A percentile compares a stretch with the other conserved stretches of the same genome.
Conservation (phyloP, 345 rosid genomes). For the Euphorbia pulcherrima region DNA sequence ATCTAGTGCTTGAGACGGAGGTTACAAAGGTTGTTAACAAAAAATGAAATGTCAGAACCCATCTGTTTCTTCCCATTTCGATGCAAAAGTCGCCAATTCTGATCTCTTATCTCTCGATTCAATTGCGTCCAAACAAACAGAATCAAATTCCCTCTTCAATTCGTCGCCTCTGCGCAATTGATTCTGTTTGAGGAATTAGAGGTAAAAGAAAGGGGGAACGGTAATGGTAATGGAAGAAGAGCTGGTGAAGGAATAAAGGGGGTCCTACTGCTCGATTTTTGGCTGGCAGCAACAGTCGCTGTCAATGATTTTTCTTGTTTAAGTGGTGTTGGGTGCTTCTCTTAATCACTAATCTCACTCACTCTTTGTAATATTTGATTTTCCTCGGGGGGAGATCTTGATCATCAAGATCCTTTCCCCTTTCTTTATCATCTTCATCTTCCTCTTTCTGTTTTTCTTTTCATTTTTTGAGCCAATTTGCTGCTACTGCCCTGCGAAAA, state of each 20-base stretch:
- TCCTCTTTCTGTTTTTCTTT: conserved; percentile 10
- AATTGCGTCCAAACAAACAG: conserved; percentile 1
- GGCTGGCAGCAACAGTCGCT: conserved; percentile 74
- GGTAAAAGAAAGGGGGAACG: not conserved
- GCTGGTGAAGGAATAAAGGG: conserved; percentile 43
- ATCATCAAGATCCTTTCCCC: conserved; percentile 21
- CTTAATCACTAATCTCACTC: conserved; percentile 44
- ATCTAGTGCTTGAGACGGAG: conserved; percentile 12
- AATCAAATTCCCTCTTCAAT: conserved; percentile 22
- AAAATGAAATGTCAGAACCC: not conserved
- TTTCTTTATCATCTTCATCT: conserved; percentile 25
- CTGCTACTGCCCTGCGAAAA: conserved; percentile 5
- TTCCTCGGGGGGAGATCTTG: conserved; percentile 35
- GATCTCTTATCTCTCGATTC: conserved; percentile 2
- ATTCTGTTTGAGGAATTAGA: conserved; percentile 11
- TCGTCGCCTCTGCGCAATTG: conserved; percentile 25
- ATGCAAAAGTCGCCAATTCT: conserved; percentile 7
- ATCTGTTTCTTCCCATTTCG: not conserved
- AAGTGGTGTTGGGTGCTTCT: conserved; percentile 44
- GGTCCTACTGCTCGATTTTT: conserved; percentile 74
- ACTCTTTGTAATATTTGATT: conserved; percentile 25
- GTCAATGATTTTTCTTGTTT: conserved; percentile 55
- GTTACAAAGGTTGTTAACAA: conserved; percentile 11
- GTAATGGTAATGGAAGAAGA: conserved; percentile 17
- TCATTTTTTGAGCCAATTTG: conserved; percentile 19